Evolutionary conservation across 2,329 filamentous ascomycete genomes (phyloP).

Genomic region (Pseudogymnoascus sp.): DNA sequence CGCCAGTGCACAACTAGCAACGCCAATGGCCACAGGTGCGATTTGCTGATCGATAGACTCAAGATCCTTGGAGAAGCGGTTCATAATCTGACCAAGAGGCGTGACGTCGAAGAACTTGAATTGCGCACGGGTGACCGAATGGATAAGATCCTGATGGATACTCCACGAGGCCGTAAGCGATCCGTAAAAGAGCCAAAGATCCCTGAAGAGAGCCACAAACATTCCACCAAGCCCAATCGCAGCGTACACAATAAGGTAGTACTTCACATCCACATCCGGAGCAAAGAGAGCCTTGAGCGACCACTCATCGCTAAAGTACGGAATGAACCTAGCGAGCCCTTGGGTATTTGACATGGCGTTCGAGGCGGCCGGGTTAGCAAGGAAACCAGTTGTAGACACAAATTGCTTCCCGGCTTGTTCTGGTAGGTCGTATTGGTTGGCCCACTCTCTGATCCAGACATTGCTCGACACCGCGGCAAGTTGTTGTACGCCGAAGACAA

Average conservation of each 20-base stretch:
- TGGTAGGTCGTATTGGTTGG: slow-evolving; percentile 70
- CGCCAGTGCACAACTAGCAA: slow-evolving; percentile 56
- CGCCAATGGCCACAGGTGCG: slow-evolving; percentile 77
- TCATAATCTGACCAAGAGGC: slow-evolving; percentile 92
- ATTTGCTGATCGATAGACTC: slow-evolving; percentile 95
- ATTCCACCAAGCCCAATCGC: slow-evolving; percentile 72
- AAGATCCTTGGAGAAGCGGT: slow-evolving; percentile 95
- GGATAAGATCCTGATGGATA: slow-evolving; percentile 73
- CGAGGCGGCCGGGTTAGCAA: slow-evolving; percentile 25
- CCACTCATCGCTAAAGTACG: slow-evolving; percentile 28
- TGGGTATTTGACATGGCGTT: slow-evolving; percentile 19
- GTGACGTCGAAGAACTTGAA: slow-evolving; percentile 98
- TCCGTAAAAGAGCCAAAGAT: slow-evolving; percentile 85
- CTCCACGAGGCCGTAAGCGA: slow-evolving; percentile 81
- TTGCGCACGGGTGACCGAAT: slow-evolving; percentile 74
- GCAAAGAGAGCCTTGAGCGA: slow-evolving; percentile 24
- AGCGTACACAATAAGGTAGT: slow-evolving; percentile 80
- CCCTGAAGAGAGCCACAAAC: slow-evolving; percentile 71
- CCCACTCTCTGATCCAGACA: slow-evolving; percentile 92
- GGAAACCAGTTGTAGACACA: slow-evolving; percentile 17
- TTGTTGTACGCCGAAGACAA: slow-evolving; percentile 77
- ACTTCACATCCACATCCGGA: slow-evolving; percentile 66
- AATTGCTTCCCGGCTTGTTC: slow-evolving; percentile 19
- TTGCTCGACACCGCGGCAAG: slow-evolving; percentile 81
- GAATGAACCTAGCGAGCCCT: slow-evolving; percentile 23